Conservation (phyloP, 192 early-diverging fungal genomes). For the Powellomyces hirtus region DNA sequence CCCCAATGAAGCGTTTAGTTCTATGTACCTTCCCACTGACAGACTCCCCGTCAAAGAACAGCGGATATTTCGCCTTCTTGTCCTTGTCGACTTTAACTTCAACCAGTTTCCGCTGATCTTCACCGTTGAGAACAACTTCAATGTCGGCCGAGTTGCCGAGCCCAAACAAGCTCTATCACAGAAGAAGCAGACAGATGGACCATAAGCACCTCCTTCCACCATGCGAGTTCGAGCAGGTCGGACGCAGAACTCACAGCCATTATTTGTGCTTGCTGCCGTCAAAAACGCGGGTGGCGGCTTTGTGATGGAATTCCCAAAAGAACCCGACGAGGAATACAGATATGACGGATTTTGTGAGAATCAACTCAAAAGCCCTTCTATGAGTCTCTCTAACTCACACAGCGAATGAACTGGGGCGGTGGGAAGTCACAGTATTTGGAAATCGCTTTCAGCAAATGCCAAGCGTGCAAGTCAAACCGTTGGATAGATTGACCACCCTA, state of each 20-base stretch:
- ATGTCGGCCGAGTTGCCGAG: slow-evolving; percentile 75
- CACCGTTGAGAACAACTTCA: slow-evolving; percentile 76
- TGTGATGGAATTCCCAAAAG: too few relatives aligned
- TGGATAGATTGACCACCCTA: too few relatives aligned
- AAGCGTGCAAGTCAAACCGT: too few relatives aligned
- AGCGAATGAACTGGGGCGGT: too few relatives aligned
- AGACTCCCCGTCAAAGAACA: slow-evolving; percentile 95
- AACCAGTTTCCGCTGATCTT: slow-evolving; percentile 87
- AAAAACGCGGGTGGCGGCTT: too few relatives aligned
- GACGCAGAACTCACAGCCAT: neutral
- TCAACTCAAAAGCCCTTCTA: too few relatives aligned
- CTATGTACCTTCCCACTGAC: slow-evolving; percentile 89
- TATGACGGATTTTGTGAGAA: too few relatives aligned
- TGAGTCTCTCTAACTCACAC: too few relatives aligned
- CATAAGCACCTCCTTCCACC: neutral
- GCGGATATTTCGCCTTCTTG: slow-evolving; percentile 83
- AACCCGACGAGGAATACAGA: too few relatives aligned
- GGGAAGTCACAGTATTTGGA: too few relatives aligned
- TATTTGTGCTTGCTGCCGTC: neutral
- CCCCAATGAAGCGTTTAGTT: neutral
- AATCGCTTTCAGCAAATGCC: too few relatives aligned
- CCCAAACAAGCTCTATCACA: slow-evolving; percentile 44
- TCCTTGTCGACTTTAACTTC: slow-evolving; percentile 95
- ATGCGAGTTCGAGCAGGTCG: neutral
- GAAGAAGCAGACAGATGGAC: neutral